Evolutionary conservation across 1,284 basidiomycete species (phyloP).

Genomic region (Cryptococcus sp.): DNA sequence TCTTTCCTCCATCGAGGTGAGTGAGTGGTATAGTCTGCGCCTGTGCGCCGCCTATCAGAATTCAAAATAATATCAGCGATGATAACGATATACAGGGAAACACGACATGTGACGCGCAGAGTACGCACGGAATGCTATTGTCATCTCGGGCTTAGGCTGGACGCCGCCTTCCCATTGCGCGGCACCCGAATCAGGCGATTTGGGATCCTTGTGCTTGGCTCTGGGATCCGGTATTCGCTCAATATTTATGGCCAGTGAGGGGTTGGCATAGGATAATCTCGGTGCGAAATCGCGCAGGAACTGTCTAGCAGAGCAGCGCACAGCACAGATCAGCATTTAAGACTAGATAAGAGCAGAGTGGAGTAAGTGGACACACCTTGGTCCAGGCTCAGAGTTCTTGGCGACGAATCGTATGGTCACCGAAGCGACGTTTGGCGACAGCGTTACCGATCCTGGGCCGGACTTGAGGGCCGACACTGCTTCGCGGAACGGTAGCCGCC

Average conservation of each 20-base stretch:
- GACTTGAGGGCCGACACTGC: conserved; percentile 25
- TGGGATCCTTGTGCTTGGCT: conserved; percentile 26
- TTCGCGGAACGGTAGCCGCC: conserved; percentile 31
- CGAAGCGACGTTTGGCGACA: conserved; percentile 28
- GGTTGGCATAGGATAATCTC: conserved; percentile 47
- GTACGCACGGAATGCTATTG: conserved; percentile 34
- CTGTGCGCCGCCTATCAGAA: conserved; percentile 18
- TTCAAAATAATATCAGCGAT: neutral
- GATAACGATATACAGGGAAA: neutral
- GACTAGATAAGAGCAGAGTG: neutral
- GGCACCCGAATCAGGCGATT: conserved; percentile 21
- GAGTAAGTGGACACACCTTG: conserved; percentile 29
- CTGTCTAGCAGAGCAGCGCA: conserved; percentile 24
- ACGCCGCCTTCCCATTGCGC: conserved; percentile 15
- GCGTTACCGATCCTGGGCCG: conserved; percentile 24
- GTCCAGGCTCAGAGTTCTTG: conserved; percentile 36
- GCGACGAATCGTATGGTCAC: conserved; percentile 34
- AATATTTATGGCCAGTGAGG: conserved; percentile 33
- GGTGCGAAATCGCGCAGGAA: conserved; percentile 42
- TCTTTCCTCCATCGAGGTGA: conserved; percentile 28
- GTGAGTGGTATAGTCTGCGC: conserved; percentile 28
- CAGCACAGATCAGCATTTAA: too few relatives aligned
- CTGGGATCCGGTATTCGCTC: conserved; percentile 35
- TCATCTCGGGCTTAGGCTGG: conserved; percentile 28
- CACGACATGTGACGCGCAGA: neutral